Conservation (phyloP, 106 monocot genomes). For the Dendrobium officinale region DNA sequence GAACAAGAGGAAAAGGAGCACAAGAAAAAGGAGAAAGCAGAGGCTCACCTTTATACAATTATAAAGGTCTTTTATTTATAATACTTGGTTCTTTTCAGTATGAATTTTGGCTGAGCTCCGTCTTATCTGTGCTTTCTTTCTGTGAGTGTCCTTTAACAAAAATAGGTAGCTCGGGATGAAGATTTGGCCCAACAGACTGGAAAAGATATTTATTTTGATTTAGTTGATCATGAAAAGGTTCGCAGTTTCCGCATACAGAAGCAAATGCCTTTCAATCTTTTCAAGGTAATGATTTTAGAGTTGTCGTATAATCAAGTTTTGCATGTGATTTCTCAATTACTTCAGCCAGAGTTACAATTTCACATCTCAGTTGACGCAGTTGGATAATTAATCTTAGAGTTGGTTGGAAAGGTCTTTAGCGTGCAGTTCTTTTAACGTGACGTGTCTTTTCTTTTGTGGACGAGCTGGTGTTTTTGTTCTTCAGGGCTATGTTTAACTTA, state of each 20-base stretch:
- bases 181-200: conserved; percentile 71
- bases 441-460: not conserved
- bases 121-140: not conserved
- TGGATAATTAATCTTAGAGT: not conserved
- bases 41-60: conserved; percentile 80
- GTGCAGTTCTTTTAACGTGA: not conserved
- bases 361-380: not conserved
- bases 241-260: conserved; percentile 71
- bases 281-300: conserved; percentile 38
- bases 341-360: not conserved
- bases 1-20: conserved; percentile 90
- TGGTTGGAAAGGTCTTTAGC: not conserved
- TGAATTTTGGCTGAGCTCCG: not conserved
- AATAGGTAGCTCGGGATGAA: conserved; percentile 65
- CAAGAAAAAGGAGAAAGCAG: conserved; percentile 84
- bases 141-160: conserved; percentile 3
- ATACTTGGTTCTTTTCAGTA: not conserved
- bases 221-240: conserved; percentile 84
- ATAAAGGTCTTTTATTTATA: conserved; percentile 43
- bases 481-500: not conserved
- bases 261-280: conserved; percentile 44
- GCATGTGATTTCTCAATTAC: not conserved
- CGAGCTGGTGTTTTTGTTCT: not conserved
- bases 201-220: conserved; percentile 73
- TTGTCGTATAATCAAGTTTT: not conserved